A percentile compares a stretch with the other conserved stretches of the same genome.
Evolutionary conservation across 257 asterid species (phyloP).

Genomic region (Buddleja alternifolia): DNA sequence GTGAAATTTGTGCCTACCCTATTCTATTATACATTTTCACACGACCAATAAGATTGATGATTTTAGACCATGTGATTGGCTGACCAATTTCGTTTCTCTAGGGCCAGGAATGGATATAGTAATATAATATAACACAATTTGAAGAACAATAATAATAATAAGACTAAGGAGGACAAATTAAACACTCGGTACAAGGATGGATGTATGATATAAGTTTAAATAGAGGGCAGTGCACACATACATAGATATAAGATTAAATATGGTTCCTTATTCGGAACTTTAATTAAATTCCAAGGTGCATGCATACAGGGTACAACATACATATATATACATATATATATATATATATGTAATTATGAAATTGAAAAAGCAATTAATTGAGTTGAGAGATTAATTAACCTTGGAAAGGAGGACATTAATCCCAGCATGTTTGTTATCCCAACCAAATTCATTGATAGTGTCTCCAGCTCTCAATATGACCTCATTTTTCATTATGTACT

Average conservation of each 20-base stretch:
- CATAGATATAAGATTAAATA: too few relatives aligned
- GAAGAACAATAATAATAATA: constrained; percentile 13
- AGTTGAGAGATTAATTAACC: constrained; percentile 38
- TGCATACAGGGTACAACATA: too few relatives aligned
- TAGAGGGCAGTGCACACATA: too few relatives aligned
- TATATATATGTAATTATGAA: too few relatives aligned
- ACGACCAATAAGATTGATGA: constrained; percentile 12
- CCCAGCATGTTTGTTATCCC: constrained; percentile 97
- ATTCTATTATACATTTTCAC: too few relatives aligned
- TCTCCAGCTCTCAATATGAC: constrained; percentile 84
- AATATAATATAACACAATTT: background rate
- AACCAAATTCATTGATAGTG: constrained; percentile 85
- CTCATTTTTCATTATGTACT: constrained; percentile 79
- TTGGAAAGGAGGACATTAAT: constrained; percentile 86
- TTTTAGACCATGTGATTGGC: constrained; percentile 42
- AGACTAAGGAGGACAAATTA: constrained; percentile 30
- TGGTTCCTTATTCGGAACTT: too few relatives aligned
- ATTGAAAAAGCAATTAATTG: too few relatives aligned
- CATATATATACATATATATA: too few relatives aligned
- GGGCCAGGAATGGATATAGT: background rate
- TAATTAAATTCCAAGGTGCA: too few relatives aligned
- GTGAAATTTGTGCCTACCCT: too few relatives aligned
- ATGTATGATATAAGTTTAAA: background rate
- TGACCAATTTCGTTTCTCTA: constrained; percentile 3
- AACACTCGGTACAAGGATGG: too few relatives aligned